These are phyloP conservation scores for Strobilomyces echinocephalus DNA, from an alignment of 768 basidiomycete genomes.

Conservation along the genomic window DNA sequence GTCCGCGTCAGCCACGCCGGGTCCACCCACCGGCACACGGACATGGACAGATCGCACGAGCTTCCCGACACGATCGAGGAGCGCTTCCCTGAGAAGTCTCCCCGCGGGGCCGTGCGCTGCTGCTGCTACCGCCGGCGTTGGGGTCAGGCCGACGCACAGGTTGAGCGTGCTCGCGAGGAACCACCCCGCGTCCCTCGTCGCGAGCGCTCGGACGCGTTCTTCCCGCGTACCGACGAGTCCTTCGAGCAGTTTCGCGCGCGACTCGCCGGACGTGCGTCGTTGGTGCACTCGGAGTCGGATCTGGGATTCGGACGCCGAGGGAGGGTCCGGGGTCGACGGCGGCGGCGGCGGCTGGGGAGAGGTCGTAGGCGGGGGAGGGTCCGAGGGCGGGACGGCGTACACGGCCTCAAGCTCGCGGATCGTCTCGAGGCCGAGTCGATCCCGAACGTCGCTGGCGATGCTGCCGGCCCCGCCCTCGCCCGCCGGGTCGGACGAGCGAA, in stretches of 20 bases:
- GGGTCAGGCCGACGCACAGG: no score
- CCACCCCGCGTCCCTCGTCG: conserved; percentile 25
- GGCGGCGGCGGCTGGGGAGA: not conserved
- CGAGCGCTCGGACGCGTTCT: conserved; percentile 23
- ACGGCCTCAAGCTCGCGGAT: conserved; percentile 25
- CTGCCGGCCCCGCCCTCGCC: no score
- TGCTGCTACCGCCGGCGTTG: no score
- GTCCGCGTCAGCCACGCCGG: not conserved
- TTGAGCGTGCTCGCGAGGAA: no score
- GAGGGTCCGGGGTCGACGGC: no score
- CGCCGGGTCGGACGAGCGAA: not conserved
- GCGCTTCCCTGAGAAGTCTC: conserved; percentile 9
- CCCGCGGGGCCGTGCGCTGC: not conserved
- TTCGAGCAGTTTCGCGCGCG: conserved; percentile 6
- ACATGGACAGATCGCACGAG: conserved; percentile 12
- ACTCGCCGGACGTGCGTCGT: not conserved
- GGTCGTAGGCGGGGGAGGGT: not conserved
- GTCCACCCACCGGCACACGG: no score
- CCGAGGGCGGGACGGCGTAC: conserved; percentile 5
- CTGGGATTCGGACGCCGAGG: not conserved
- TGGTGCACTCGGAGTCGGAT: not conserved
- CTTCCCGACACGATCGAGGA: conserved; percentile 23
- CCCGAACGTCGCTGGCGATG: conserved; percentile 11
- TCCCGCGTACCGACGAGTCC: conserved; percentile 10
- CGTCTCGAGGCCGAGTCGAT: conserved; percentile 26